These are phyloP conservation scores for Trametes maxima DNA, from an alignment of 768 basidiomycete genomes.

Conservation along the genomic window DNA sequence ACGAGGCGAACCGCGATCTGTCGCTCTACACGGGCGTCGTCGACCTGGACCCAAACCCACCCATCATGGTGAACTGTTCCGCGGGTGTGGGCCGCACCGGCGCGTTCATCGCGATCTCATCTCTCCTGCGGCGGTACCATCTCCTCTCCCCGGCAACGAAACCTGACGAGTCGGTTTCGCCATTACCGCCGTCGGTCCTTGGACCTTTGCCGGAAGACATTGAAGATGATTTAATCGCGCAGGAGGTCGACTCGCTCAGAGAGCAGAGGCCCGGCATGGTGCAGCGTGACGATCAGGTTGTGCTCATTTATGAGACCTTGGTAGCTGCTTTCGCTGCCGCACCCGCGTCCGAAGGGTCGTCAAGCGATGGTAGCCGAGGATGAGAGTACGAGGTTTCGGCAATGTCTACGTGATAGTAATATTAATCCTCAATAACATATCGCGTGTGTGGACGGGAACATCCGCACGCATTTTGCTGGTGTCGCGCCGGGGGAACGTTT, in stretches of 20 bases:
- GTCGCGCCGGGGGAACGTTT: too few relatives aligned
- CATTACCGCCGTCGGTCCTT: slow-evolving; percentile 53
- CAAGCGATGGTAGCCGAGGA: too few relatives aligned
- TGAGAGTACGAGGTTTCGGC: too few relatives aligned
- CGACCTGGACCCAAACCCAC: slow-evolving; percentile 60
- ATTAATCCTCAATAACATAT: too few relatives aligned
- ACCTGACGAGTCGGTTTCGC: slow-evolving; percentile 32
- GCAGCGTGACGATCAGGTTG: slow-evolving; percentile 65
- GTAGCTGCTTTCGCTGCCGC: slow-evolving; percentile 22
- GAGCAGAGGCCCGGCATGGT: slow-evolving; percentile 88
- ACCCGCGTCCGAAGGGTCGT: background rate
- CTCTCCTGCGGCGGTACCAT: slow-evolving; percentile 66
- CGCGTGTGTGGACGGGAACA: too few relatives aligned
- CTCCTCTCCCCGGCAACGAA: slow-evolving; percentile 41
- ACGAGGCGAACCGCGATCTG: slow-evolving; percentile 57
- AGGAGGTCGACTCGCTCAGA: slow-evolving; percentile 75
- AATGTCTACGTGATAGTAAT: too few relatives aligned
- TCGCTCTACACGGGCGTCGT: slow-evolving; percentile 32
- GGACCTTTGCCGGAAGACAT: slow-evolving; percentile 55
- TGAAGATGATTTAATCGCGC: slow-evolving; percentile 57
- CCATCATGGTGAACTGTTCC: slow-evolving; percentile 81
- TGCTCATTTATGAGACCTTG: slow-evolving; percentile 62
- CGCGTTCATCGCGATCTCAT: slow-evolving; percentile 79
- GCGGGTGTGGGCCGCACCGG: slow-evolving; percentile 90
- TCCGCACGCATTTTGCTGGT: too few relatives aligned